These are phyloP conservation scores for Solanum dulcamara DNA, from an alignment of 257 asterid genomes.

Conservation along the genomic window DNA sequence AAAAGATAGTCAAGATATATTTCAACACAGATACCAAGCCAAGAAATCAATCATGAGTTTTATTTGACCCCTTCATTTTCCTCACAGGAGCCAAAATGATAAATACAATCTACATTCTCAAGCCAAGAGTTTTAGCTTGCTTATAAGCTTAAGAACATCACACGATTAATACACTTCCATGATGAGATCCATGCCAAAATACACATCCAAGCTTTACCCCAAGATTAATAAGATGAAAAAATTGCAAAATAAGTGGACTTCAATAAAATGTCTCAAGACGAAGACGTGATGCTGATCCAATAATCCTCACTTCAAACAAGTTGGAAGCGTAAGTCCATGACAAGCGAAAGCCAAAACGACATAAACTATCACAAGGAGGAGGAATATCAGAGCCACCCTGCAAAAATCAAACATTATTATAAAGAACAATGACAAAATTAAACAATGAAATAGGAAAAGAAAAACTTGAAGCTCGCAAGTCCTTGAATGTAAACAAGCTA, in stretches of 20 bases:
- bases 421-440: not conserved
- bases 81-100: not conserved
- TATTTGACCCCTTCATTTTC: not conserved
- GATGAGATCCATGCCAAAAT: not conserved
- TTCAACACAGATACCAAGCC: not conserved
- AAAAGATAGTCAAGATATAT: not conserved
- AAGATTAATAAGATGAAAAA: slow-evolving; percentile 10
- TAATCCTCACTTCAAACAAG: slow-evolving; percentile 54
- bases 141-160: not conserved
- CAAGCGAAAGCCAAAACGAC: slow-evolving; percentile 69
- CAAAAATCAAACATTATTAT: slow-evolving; percentile 4
- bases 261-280: slow-evolving; percentile 3
- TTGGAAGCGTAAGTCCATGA: slow-evolving; percentile 75
- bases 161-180: not conserved
- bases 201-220: slow-evolving; percentile 1
- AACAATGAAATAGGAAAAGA: not conserved
- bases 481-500: not conserved
- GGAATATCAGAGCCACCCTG: slow-evolving; percentile 58
- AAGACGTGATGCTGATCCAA: slow-evolving; percentile 7
- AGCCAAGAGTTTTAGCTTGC: not conserved
- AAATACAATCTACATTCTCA: not conserved
- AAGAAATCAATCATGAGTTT: not conserved
- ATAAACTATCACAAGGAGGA: slow-evolving; percentile 58
- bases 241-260: not conserved
- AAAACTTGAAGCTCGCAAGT: not conserved